phyloP scores from a whole-genome alignment of 129 eudicot species.

The Centrapalus pauciflorus region DNA sequence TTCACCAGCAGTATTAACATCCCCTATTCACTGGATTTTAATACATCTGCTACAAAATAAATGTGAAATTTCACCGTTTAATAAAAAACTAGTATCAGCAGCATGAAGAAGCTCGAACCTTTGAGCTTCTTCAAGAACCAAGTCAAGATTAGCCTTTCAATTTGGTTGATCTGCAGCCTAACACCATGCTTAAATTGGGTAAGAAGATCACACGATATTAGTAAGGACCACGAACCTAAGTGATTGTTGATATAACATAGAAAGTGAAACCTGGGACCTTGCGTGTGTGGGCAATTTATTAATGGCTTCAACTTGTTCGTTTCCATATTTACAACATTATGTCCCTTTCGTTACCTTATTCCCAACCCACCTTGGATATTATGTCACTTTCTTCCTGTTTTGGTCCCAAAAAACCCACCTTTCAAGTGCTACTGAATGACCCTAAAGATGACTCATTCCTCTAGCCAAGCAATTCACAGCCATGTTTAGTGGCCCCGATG shows the following conservation, averaged over 20 bases:
- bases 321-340: constrained; percentile 10
- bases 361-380: constrained; percentile 22
- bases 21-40: not conserved
- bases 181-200: not conserved
- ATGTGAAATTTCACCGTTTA: not conserved
- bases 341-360: constrained; percentile 29
- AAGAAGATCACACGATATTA: not conserved
- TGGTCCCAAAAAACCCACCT: constrained; percentile 30
- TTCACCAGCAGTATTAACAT: constrained; percentile 7
- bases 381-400: constrained; percentile 15
- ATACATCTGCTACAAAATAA: not conserved
- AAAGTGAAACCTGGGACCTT: constrained; percentile 10
- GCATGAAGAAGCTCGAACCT: too few relatives aligned
- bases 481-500: constrained; percentile 20
- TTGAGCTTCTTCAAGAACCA: too few relatives aligned
- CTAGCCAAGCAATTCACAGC: constrained; percentile 9
- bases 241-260: not conserved
- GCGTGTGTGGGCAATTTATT: not conserved
- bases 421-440: not conserved
- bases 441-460: constrained; percentile 5
- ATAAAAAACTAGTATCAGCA: too few relatives aligned
- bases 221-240: constrained; percentile 5
- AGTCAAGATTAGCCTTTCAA: not conserved
- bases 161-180: not conserved
- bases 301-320: constrained; percentile 21